A percentile compares a stretch with the other conserved stretches of the same genome.
Conservation (phyloP, 176 grass and related monocot species). For the Lolium perenne region DNA sequence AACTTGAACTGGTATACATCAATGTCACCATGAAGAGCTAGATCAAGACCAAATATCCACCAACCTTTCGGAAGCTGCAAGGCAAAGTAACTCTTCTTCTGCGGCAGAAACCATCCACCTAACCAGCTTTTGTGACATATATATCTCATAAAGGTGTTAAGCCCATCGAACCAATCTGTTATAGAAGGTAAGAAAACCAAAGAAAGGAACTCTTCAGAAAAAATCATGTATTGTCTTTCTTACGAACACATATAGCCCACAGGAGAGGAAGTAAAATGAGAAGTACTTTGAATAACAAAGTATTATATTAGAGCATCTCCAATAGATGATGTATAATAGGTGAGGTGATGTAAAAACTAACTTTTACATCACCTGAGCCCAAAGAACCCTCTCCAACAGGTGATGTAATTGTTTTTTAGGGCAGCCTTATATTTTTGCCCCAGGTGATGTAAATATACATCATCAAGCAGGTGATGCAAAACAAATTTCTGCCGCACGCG, state of each 20-base stretch:
- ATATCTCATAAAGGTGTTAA: slow-evolving; percentile 95
- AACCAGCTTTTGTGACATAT: slow-evolving; percentile 96
- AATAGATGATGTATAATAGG: too few species aligned
- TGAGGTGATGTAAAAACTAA: too few species aligned
- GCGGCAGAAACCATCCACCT: slow-evolving; percentile 95
- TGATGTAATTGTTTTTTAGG: too few species aligned
- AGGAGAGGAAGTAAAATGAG: slow-evolving; percentile 29
- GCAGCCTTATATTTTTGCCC: too few species aligned
- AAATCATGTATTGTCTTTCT: slow-evolving; percentile 30
- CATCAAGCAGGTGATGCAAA: too few species aligned
- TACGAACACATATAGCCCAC: slow-evolving; percentile 9
- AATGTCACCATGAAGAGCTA: slow-evolving; percentile 92
- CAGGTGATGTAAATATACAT: too few species aligned
- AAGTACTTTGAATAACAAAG: slow-evolving; percentile 38
- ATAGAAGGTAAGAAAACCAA: slow-evolving; percentile 27
- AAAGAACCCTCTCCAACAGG: too few species aligned
- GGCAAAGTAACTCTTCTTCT: slow-evolving; percentile 97
- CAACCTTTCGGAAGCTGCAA: slow-evolving; percentile 87
- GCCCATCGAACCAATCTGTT: slow-evolving; percentile 96
- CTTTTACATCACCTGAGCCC: too few species aligned
- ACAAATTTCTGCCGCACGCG: too few species aligned
- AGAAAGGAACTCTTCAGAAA: slow-evolving; percentile 34
- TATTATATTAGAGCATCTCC: slow-evolving; percentile 4
- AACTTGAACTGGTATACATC: slow-evolving; percentile 98
- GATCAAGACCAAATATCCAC: slow-evolving; percentile 99